Evolutionary conservation across 306 rosid genomes (phyloP), one percentile per base, ranked within the genome.

Genomic region (Pyrus betulifolia): DNA sequence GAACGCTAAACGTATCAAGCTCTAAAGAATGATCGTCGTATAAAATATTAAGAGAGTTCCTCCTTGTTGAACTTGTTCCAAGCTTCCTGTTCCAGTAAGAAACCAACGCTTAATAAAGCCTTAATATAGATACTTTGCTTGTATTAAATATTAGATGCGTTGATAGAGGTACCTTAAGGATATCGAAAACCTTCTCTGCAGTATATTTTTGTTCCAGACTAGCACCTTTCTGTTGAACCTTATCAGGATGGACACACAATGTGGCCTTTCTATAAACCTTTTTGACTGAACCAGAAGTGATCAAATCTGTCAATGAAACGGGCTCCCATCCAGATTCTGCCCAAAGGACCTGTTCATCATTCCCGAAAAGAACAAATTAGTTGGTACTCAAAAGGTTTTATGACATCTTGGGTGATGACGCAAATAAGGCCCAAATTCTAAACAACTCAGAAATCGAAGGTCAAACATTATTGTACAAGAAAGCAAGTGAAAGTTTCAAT

Each of bases 191-290:
- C 90, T 93, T 93, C 89, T 89, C 98, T 19, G 98, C 96, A 33
- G 79, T 87, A 78, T 88, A 93, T 84, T 89, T 93, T 71, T 91
- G 96, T 54, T 88, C 77, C 35, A 90, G 89, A 84, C 28, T 85
- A 66, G 94, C 93, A 71, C 97, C 98, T 83, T 87, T 91, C 84
- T 91, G 97, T 80, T 91, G 98, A 81, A 91, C 96, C 87, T 93
- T 93, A 75, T 93, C 98, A 8, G 98, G 98, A 82, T 93, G 98
- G 82, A 90, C 51, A 58, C 75, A 91, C 78, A 93, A 84, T 11
- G 86, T 82, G 64, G 97, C 97, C 89, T 87, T 93, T 77, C 91
- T 87, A 35, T 91, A 91, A 57, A 90, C 90, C 72, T 85, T 91
- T 85, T 89, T 93, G 65, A 93, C 98, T 0, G 93, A 83, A 42